These are phyloP conservation scores for Alternaria gansuensis DNA, from an alignment of 2,329 filamentous ascomycete species.

Conservation along the genomic window DNA sequence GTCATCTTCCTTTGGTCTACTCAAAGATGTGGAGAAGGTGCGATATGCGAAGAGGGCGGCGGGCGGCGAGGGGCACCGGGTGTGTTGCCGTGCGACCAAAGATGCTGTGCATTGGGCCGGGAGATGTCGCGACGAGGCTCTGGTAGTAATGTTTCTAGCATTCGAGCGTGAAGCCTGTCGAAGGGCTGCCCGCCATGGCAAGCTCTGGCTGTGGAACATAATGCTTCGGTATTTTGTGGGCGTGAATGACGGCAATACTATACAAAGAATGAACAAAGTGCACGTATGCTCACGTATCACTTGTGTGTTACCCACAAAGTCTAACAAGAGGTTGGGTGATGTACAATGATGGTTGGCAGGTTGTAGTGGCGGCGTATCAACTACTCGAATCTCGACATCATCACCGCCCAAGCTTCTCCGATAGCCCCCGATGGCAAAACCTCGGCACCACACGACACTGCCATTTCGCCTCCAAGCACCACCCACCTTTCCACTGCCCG, in stretches of 20 bases:
- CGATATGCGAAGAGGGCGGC: conserved; percentile 47
- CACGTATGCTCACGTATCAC: conserved; percentile 11
- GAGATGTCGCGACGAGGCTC: conserved; percentile 37
- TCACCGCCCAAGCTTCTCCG: conserved; percentile 35
- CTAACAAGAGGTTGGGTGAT: conserved; percentile 19
- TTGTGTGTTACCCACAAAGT: conserved; percentile 13
- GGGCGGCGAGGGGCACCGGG: conserved; percentile 42
- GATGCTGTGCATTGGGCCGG: conserved; percentile 46
- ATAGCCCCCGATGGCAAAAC: conserved; percentile 28
- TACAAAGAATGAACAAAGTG: conserved; percentile 15
- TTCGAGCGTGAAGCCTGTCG: conserved; percentile 59
- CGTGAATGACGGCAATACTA: conserved; percentile 18
- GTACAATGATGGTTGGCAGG: conserved; percentile 19
- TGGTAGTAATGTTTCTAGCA: conserved; percentile 44
- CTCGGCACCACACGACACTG: conserved; percentile 22
- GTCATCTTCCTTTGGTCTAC: conserved; percentile 66
- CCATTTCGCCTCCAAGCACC: background rate
- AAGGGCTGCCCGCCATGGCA: conserved; percentile 71
- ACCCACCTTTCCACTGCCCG: background rate
- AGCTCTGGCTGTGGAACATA: conserved; percentile 71
- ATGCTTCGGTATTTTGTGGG: conserved; percentile 14
- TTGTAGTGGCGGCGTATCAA: conserved; percentile 29
- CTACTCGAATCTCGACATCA: conserved; percentile 41
- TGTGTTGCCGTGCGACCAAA: conserved; percentile 34
- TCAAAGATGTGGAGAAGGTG: conserved; percentile 54